Percentiles rank a stretch among this genome's conserved stretches.
These are phyloP conservation scores for Knoxia roxburghii DNA, from an alignment of 257 asterid genomes.

Conservation along the genomic window DNA sequence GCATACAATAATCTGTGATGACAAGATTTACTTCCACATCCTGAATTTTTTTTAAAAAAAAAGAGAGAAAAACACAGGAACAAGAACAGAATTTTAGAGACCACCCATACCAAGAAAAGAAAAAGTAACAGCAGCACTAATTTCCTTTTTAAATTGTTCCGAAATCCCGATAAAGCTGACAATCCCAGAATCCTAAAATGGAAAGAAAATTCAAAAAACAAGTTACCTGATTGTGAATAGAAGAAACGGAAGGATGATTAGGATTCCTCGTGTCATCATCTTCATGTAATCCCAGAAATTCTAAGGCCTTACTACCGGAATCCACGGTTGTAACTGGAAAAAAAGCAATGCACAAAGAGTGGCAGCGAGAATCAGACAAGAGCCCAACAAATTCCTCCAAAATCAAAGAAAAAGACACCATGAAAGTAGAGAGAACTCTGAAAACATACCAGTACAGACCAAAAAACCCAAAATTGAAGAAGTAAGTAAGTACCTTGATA, in stretches of 20 bases:
- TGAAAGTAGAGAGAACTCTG: too few relatives aligned
- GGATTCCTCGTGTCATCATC: constrained; percentile 23
- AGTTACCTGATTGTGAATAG: constrained; percentile 35
- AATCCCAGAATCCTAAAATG: constrained; percentile 8
- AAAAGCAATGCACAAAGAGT: constrained; percentile 8
- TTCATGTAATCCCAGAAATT: constrained; percentile 48
- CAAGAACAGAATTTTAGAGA: constrained; percentile 1
- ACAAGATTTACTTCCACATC: constrained; percentile 35
- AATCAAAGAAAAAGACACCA: background rate
- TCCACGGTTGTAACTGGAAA: constrained; percentile 56
- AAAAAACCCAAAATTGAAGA: background rate
- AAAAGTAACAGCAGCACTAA: background rate
- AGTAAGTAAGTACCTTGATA: constrained; percentile 31
- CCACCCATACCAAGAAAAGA: constrained; percentile 1
- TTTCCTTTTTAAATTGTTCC: background rate
- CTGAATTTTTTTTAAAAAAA: too few relatives aligned
- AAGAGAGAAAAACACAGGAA: constrained; percentile 4
- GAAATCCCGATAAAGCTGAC: constrained; percentile 9
- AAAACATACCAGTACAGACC: too few relatives aligned
- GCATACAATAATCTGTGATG: constrained; percentile 45
- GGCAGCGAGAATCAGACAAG: background rate
- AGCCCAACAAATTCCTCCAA: background rate
- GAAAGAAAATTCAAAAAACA: background rate
- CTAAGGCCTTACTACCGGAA: constrained; percentile 58
- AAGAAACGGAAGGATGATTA: constrained; percentile 31